Percentiles rank a stretch among this genome's conserved stretches.
Evolutionary conservation across 176 grass and related monocot species (phyloP).

Genomic region (Musa schizocarpa): DNA sequence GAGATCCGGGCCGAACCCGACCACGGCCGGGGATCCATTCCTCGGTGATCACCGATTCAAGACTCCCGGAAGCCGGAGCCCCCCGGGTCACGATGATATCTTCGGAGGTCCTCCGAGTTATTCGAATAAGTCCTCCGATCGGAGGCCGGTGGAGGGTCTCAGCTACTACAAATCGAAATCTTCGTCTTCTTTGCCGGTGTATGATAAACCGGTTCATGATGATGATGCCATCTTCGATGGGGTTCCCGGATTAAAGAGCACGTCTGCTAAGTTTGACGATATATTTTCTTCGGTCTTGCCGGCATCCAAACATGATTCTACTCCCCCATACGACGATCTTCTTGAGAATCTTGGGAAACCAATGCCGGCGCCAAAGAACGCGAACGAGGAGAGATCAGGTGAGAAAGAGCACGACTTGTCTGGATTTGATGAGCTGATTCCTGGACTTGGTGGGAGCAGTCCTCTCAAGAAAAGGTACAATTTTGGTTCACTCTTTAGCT

Average conservation of each 20-base stretch:
- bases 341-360: conserved; percentile 48
- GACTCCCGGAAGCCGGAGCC: background rate
- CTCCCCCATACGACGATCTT: conserved; percentile 45
- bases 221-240: conserved; percentile 34
- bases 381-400: conserved; percentile 1
- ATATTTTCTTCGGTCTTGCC: conserved; percentile 28
- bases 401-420: conserved; percentile 13
- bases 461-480: conserved; percentile 32
- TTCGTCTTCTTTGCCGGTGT: conserved; percentile 9
- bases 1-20: background rate
- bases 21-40: background rate
- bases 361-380: background rate
- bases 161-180: background rate
- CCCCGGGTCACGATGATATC: conserved; percentile 35
- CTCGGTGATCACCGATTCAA: conserved; percentile 16
- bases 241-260: conserved; percentile 24
- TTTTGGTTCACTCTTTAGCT: background rate
- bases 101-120: conserved; percentile 11
- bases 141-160: background rate
- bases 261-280: conserved; percentile 42
- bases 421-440: conserved; percentile 22
- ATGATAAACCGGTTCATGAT: conserved; percentile 17
- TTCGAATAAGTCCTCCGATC: background rate
- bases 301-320: conserved; percentile 5
- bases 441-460: conserved; percentile 48